phyloP scores from a whole-genome alignment of 1,284 basidiomycete genomes.

The Termitomyces sp. region DNA sequence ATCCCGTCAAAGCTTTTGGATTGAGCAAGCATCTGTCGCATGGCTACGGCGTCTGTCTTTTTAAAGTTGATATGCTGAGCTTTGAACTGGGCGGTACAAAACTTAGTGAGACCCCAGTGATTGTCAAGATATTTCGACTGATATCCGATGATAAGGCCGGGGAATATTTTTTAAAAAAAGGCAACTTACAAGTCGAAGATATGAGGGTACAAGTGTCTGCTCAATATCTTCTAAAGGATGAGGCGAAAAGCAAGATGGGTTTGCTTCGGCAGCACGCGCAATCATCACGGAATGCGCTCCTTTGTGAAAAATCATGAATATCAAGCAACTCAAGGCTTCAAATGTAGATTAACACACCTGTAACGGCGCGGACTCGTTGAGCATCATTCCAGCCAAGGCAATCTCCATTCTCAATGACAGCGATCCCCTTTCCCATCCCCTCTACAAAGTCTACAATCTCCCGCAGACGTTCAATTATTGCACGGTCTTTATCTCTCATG shows the following conservation, averaged over 20 bases:
- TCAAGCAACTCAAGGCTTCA: conserved; percentile 2
- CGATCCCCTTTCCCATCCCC: conserved; percentile 64
- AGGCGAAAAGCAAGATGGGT: conserved; percentile 83
- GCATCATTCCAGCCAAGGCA: conserved; percentile 80
- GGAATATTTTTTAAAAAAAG: not conserved
- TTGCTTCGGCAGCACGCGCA: conserved; percentile 89
- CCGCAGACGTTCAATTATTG: conserved; percentile 72
- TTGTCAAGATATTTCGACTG: conserved; percentile 71
- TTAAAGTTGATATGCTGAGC: conserved; percentile 47
- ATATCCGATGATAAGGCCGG: not conserved
- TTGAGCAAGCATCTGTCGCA: conserved; percentile 51
- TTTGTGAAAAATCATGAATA: conserved; percentile 20
- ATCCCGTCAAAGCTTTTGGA: conserved; percentile 69
- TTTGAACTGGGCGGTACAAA: conserved; percentile 82
- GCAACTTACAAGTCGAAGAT: conserved; percentile 66
- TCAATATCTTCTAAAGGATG: conserved; percentile 69
- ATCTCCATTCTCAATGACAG: conserved; percentile 94
- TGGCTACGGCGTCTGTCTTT: conserved; percentile 53
- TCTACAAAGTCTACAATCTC: conserved; percentile 85
- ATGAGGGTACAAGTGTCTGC: conserved; percentile 67
- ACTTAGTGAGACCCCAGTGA: conserved; percentile 87
- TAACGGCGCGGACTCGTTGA: conserved; percentile 65
- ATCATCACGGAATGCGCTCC: conserved; percentile 95
- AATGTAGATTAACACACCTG: conserved; percentile 44
- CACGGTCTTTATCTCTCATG: conserved; percentile 85